These are phyloP conservation scores for Solanum chiquidenum DNA, from an alignment of 257 asterid species.

Conservation along the genomic window DNA sequence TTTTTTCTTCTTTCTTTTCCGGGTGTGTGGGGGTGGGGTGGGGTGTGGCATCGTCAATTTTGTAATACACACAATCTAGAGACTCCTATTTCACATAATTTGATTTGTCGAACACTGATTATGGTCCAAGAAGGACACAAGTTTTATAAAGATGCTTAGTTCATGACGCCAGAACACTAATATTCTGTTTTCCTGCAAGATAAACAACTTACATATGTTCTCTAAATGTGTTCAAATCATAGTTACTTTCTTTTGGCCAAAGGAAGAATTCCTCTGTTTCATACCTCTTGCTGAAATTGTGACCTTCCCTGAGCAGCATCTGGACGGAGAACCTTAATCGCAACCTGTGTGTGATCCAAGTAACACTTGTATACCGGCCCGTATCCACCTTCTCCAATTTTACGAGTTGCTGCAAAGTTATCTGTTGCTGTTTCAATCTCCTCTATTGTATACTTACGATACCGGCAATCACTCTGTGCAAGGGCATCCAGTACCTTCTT, in stretches of 20 bases:
- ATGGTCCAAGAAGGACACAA: not conserved
- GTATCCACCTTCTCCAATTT: conserved; percentile 93
- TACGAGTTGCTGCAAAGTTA: conserved; percentile 42
- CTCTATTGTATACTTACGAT: conserved; percentile 66
- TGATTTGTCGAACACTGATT: not conserved
- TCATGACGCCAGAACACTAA: not conserved
- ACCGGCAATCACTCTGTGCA: conserved; percentile 51
- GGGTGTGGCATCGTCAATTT: not conserved
- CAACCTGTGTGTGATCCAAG: conserved; percentile 83
- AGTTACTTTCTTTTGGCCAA: not conserved
- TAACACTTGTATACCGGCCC: conserved; percentile 76
- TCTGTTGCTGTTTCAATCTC: conserved; percentile 83
- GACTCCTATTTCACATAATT: not conserved
- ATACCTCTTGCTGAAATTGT: conserved; percentile 93
- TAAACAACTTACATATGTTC: not conserved
- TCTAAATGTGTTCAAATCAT: not conserved
- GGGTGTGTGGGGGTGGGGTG: too few species aligned
- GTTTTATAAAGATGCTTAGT: not conserved
- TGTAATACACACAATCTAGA: not conserved
- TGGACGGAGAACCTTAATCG: conserved; percentile 85
- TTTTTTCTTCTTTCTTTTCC: not conserved
- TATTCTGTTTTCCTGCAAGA: not conserved
- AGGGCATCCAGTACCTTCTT: conserved; percentile 45
- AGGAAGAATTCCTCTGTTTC: not conserved
- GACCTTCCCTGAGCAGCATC: conserved; percentile 95